Conservation (phyloP, 306 rosid species). For the Clitoria ternatea region DNA sequence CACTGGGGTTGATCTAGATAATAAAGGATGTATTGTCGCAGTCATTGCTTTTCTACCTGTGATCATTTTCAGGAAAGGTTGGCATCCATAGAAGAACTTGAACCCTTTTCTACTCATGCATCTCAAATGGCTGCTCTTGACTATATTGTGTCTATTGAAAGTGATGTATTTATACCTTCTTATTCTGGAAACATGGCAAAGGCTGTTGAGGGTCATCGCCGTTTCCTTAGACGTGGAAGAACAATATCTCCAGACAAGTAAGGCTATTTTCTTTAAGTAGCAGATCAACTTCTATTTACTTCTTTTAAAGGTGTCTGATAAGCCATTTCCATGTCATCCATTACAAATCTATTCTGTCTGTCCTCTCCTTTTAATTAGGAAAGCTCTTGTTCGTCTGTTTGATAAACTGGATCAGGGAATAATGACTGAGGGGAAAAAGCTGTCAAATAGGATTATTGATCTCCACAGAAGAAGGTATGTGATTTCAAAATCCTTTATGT, state of each 20-base stretch:
- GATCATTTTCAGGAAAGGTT: slow-evolving; percentile 64
- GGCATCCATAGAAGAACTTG: slow-evolving; percentile 78
- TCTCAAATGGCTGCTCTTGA: slow-evolving; percentile 99
- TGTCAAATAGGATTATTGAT: slow-evolving; percentile 67
- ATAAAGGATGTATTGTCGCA: neutral
- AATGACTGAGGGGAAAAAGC: slow-evolving; percentile 50
- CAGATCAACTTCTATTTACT: neutral
- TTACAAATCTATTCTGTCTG: slow-evolving; percentile 26
- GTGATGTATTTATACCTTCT: slow-evolving; percentile 89
- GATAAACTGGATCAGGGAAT: slow-evolving; percentile 78
- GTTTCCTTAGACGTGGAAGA: slow-evolving; percentile 86
- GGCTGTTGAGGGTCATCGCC: slow-evolving; percentile 98
- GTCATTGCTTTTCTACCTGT: slow-evolving; percentile 5
- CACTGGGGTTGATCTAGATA: neutral
- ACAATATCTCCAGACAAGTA: slow-evolving; percentile 91
- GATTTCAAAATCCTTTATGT: slow-evolving; percentile 2
- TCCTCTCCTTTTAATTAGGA: slow-evolving; percentile 48
- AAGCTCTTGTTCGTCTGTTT: slow-evolving; percentile 79
- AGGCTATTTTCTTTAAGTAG: slow-evolving; percentile 14
- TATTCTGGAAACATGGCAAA: slow-evolving; percentile 97
- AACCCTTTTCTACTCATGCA: slow-evolving; percentile 69
- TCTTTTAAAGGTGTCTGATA: neutral
- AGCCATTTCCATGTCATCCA: neutral
- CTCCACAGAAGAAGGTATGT: slow-evolving; percentile 72
- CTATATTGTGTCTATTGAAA: slow-evolving; percentile 90